Conservation (phyloP, 2,329 filamentous ascomycete genomes). For the Aspergillus proliferans region DNA sequence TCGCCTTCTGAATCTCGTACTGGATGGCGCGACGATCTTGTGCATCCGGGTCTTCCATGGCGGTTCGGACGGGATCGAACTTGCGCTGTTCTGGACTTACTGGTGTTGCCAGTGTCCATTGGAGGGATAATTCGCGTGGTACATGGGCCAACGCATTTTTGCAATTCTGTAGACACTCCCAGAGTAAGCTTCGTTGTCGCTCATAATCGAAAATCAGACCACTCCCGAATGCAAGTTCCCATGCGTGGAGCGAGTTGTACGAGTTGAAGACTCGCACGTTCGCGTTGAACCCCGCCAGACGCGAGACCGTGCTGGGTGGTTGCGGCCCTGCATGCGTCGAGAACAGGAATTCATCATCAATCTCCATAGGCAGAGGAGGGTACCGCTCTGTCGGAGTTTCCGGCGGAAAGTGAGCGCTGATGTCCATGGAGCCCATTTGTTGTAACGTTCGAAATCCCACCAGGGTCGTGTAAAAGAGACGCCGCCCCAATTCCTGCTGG, state of each 20-base stretch:
- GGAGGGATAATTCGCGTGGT: constrained; percentile 62
- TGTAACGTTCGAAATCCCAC: constrained; percentile 70
- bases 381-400: constrained; percentile 70
- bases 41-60: constrained; percentile 22
- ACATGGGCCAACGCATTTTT: constrained; percentile 63
- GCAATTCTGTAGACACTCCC: constrained; percentile 63
- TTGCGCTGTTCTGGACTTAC: not conserved
- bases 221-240: constrained; percentile 76
- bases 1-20: constrained; percentile 86
- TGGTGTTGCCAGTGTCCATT: constrained; percentile 31
- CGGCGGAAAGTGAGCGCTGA: constrained; percentile 68
- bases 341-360: constrained; percentile 77
- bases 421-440: constrained; percentile 66
- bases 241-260: constrained; percentile 70
- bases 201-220: constrained; percentile 69
- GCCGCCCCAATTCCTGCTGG: constrained; percentile 46
- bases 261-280: constrained; percentile 73
- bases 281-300: constrained; percentile 73
- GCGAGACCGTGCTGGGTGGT: constrained; percentile 60
- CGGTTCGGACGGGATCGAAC: not conserved
- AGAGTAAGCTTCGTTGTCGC: constrained; percentile 67
- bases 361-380: constrained; percentile 70
- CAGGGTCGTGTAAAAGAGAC: constrained; percentile 76
- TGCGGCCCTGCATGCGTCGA: constrained; percentile 65
- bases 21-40: constrained; percentile 48